Evolutionary conservation across 495 filamentous ascomycete species (phyloP).

Genomic region (Niebla homalea): DNA sequence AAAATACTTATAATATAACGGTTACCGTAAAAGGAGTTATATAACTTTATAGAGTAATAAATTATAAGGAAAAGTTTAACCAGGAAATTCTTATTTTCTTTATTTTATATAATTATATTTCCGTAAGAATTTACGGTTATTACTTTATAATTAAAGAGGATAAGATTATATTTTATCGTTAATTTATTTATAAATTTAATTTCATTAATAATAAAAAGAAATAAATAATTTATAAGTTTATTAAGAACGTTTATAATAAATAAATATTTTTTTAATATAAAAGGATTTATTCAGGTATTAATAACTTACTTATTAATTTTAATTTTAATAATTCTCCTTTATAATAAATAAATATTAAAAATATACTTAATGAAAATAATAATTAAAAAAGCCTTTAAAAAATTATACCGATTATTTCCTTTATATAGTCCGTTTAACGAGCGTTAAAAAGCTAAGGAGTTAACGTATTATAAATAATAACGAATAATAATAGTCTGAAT

Average conservation of each 20-base stretch:
- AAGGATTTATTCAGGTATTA: constrained; percentile 19
- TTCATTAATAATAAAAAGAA: constrained; percentile 26
- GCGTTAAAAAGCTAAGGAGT: no score
- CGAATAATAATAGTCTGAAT: no score
- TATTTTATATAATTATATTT: constrained; percentile 30
- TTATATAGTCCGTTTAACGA: no score
- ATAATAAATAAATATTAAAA: no score
- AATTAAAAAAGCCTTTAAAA: no score
- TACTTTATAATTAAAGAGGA: constrained; percentile 17
- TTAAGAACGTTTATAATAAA: constrained; percentile 29
- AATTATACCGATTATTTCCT: no score
- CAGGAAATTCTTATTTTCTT: constrained; percentile 34
- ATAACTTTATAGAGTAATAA: constrained; percentile 18
- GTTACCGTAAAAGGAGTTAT: constrained; percentile 20
- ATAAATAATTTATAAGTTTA: constrained; percentile 26
- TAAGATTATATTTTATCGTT: constrained; percentile 13
- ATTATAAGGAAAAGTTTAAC: constrained; percentile 28
- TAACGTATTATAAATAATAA: no score
- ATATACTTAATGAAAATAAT: no score
- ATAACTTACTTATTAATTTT: constrained; percentile 19
- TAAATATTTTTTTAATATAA: constrained; percentile 29
- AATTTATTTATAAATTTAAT: constrained; percentile 21
- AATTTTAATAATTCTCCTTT: neutral
- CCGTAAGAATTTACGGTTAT: constrained; percentile 19
- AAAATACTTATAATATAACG: constrained; percentile 27